Evolutionary conservation across 2,329 filamentous ascomycete genomes (phyloP), one percentile per base, ranked within the genome.

Genomic region (Talaromyces albobiverticillius): DNA sequence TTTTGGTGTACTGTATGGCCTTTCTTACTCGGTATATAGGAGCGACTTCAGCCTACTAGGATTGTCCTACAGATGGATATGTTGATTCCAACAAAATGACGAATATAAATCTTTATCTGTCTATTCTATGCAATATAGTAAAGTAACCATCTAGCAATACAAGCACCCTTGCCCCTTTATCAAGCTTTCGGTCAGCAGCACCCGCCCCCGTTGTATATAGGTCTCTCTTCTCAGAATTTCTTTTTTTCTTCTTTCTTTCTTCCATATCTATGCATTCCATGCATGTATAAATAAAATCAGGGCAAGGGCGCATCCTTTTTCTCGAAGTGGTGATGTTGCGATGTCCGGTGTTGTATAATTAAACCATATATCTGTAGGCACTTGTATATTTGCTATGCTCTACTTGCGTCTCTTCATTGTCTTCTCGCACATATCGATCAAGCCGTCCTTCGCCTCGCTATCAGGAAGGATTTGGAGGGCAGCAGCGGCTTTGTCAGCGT

Each of bases 391-490:
- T 22, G 9, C 6, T 5, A 5, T 8, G n/a, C 32, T 40, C 36
- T 66, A 97, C 74, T 96, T 96, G 70, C 90, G 82, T 66, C 93
- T 82, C 74, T 90, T 87, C 77, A 96, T 84, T 14, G 92, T 91
- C 78, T 96, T 96, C 63, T 87, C 82, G 62, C 91, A 95, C 90
- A 97, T 96, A 66, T 96, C 90, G 43, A 96, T 78, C 38, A 99
- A 78, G 0, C 93, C 93, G 26, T 88, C 83, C 77, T 96, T 97
- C 55, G 94, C 94, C 60, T 97, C 93, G 69, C 91, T 93, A n/a
- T 92, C 87, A 6, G 94, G 94, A 72, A 99, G 96, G 43, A 78
- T 76, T 59, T 82, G 80, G 64, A 99, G 89, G n/a, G 92, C 89
- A 4, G 84, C 81, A 57, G 95, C 88, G 25, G 94, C 94, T 67